Evolutionary conservation across 768 basidiomycete genomes (phyloP), one percentile per base, ranked within the genome.

Genomic region (Phlebiopsis flavidoalba): DNA sequence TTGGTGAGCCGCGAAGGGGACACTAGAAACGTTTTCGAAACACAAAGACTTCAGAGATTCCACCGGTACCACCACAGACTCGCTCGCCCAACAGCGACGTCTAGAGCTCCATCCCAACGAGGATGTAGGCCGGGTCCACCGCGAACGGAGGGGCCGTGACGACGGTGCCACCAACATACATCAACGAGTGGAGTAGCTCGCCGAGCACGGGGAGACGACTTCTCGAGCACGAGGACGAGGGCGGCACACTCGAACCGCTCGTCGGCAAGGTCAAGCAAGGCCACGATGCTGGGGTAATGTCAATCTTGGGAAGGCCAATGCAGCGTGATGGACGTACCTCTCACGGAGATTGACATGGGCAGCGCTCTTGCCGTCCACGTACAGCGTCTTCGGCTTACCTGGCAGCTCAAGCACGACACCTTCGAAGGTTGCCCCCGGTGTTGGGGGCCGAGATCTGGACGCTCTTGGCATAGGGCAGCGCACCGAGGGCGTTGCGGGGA

Each of bases 121-220:
- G 85, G 37, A 95, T 83, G 70, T 86, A 92, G 17, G 86, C 83
- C 31, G 88, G 80, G 69, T 91, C 83, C 60, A 88, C 84, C 67
- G 84, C 78, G 79, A 89, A 91, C 24, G 83, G 84, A 58, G 90
- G 89, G 70, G 85, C 87, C 57, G 91, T 90, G 55, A 95, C 86
- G 57, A 95, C 88, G 53, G 81, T 83, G 58, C 91, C 93, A 63
- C 93, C 93, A 56, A 95, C 90, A 74, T 95, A 95, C 90, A 95
- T 91, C 63, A 95, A 80, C 53, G 93, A 89, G 70, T 95, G 94
- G 40, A 95, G 77, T 59, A 94, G 77, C 67, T 85, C 83, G 65
- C 87, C 83, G 58, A 95, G 58, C 21, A 81, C 82, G 17, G 84
- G 26, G 82, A 46, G 86, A 88, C 0, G 85, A 79, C 66, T 88